These are phyloP conservation scores for Candida peoriensis DNA, from an alignment of 805 yeast species.

Conservation along the genomic window DNA sequence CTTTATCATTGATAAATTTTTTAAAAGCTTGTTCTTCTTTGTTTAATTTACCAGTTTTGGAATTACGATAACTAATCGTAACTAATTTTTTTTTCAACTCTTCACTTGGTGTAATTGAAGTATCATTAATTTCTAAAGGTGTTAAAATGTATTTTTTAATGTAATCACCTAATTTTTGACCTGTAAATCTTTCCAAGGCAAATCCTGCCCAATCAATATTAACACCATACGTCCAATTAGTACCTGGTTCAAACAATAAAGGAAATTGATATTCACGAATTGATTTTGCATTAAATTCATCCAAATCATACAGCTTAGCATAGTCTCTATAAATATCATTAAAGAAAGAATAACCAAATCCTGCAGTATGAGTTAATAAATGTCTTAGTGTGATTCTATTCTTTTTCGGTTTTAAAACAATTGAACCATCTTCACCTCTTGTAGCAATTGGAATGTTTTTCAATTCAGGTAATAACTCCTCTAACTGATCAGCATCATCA, in stretches of 20 bases:
- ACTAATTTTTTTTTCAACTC: slow-evolving; percentile 19
- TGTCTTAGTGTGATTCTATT: slow-evolving; percentile 30
- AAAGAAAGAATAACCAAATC: slow-evolving; percentile 32
- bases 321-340: slow-evolving; percentile 21
- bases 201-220: slow-evolving; percentile 34
- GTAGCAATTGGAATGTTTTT: slow-evolving; percentile 21
- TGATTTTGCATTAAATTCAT: slow-evolving; percentile 13
- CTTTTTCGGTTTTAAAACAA: slow-evolving; percentile 21
- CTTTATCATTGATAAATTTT: slow-evolving; percentile 7
- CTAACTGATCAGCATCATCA: slow-evolving; percentile 28
- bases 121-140: slow-evolving; percentile 27
- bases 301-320: slow-evolving; percentile 10
- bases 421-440: slow-evolving; percentile 22
- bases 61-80: slow-evolving; percentile 18
- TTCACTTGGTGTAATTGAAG: slow-evolving; percentile 23
- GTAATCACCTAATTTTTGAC: slow-evolving; percentile 25
- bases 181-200: slow-evolving; percentile 27
- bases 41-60: slow-evolving; percentile 11
- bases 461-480: slow-evolving; percentile 28
- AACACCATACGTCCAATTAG: slow-evolving; percentile 31
- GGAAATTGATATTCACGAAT: slow-evolving; percentile 20
- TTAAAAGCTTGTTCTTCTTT: slow-evolving; percentile 11
- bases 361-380: slow-evolving; percentile 34
- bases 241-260: slow-evolving; percentile 33
- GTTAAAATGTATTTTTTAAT: slow-evolving; percentile 24